Base-by-base conservation (phyloP, 2,329 filamentous ascomycete genomes). In the Shiraia bambusicola region DNA sequence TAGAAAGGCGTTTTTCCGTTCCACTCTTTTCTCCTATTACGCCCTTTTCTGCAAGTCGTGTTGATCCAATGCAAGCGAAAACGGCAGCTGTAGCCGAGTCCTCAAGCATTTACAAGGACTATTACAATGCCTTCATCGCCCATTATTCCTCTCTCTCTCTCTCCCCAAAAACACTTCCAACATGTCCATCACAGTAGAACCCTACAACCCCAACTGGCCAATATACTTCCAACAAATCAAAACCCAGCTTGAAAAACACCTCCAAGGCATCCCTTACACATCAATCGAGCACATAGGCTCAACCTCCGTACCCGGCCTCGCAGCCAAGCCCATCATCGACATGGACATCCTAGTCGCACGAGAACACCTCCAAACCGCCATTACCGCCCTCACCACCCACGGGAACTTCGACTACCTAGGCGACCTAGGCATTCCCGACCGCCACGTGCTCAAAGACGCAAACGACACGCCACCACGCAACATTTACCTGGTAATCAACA, bases 251-350 rank as follows among this genome's bases (percentile, higher is more conserved):
- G 26, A 48, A 35, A 17, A 15, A 4, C 37, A 49, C 14, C 49
- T 67, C 6, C 31, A 38, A 19, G 39, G 29, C 32, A 36, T 55
- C 29, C 9, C 37, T 1, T 39, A 50, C 35, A 28, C 59, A 10
- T 54, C 52, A 17, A 68, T 69, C 45, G 61, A 70, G 43, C 68
- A 71, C 46, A 55, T 70, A 26, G 66, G 66, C 35, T 66, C 63
- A 41, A 70, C 68, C 17, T 67, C 68, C 7, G 59, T 70, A 3
- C 64, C 61, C 0, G 47, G 45, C 12, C 56, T 70, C 3, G 54
- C 52, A n/a, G 65, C 66, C 9, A 69, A 67, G 38, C 65, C 67
- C n/a, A 60, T 62, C 31, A 61, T 69, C 39, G 66, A 71, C 48
- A 49, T 69, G n/a, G 61, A 66, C 37, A 58, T 69, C 25, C 58